Conservation (phyloP, 768 basidiomycete genomes). For the Chalciporus pseudorubinellus region DNA sequence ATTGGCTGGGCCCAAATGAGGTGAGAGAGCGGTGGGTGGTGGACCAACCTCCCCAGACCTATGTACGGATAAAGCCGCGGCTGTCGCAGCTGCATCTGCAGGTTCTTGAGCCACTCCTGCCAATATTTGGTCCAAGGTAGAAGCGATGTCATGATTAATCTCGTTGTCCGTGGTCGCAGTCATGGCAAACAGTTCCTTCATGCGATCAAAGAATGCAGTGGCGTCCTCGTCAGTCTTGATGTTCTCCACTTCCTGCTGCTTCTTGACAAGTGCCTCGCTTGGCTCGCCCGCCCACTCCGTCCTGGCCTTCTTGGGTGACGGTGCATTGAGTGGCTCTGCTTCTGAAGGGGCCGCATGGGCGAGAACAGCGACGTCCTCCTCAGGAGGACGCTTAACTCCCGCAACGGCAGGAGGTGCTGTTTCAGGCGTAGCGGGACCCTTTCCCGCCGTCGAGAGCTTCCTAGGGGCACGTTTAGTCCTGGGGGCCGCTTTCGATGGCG, state of each 20-base stretch:
- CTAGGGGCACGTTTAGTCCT: conserved; percentile 44
- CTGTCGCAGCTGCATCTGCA: conserved; percentile 31
- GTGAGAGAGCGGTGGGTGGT: conserved; percentile 35
- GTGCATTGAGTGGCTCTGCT: conserved; percentile 42
- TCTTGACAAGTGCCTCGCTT: conserved; percentile 47
- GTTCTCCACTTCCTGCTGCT: conserved; percentile 37
- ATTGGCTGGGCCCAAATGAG: conserved; percentile 35
- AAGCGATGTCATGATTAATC: conserved; percentile 47
- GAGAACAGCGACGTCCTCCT: conserved; percentile 32
- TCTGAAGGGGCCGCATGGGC: conserved; percentile 33
- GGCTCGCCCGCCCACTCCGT: conserved; percentile 65
- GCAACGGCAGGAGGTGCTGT: conserved; percentile 27
- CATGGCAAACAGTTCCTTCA: conserved; percentile 62
- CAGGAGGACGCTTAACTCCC: conserved; percentile 35
- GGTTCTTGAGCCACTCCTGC: conserved; percentile 52
- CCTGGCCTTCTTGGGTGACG: conserved; percentile 70
- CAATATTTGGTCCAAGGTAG: conserved; percentile 61
- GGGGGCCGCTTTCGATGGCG: conserved; percentile 51
- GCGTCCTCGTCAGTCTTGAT: conserved; percentile 71
- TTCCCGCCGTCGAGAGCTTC: conserved; percentile 33
- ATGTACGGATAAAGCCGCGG: conserved; percentile 26
- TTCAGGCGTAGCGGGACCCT: conserved; percentile 35
- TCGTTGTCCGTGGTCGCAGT: conserved; percentile 41
- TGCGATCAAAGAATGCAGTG: conserved; percentile 55
- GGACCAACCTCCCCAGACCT: conserved; percentile 29